Evolutionary conservation across 331 rosid species (phyloP).

Genomic region (Quercus lobata): DNA sequence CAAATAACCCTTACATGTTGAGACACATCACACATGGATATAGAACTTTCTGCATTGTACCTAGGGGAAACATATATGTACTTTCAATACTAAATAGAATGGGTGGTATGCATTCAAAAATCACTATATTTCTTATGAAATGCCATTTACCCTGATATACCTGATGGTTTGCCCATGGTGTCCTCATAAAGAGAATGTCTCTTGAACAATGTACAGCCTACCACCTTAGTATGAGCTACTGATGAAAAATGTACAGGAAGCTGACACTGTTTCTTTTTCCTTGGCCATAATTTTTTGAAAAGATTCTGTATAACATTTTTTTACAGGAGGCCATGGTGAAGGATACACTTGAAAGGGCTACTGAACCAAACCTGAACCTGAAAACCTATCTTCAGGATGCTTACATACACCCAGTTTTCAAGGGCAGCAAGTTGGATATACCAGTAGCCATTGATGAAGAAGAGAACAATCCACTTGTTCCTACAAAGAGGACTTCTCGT

Average conservation of each 20-base stretch:
- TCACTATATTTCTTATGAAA: neutral
- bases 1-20: too few species aligned
- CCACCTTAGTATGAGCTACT: neutral
- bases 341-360: conserved; percentile 78
- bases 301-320: conserved; percentile 5
- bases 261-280: neutral
- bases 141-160: neutral
- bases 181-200: neutral
- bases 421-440: conserved; percentile 27
- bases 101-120: neutral
- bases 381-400: conserved; percentile 68
- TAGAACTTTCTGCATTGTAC: neutral
- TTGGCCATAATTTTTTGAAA: neutral
- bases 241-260: neutral
- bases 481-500: conserved; percentile 48
- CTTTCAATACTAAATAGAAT: neutral
- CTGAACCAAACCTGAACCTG: conserved; percentile 73
- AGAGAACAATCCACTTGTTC: conserved; percentile 73
- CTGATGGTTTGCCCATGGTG: neutral
- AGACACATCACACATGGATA: neutral
- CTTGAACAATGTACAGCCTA: neutral
- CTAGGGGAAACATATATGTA: too few species aligned
- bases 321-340: conserved; percentile 94
- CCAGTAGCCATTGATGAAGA: conserved; percentile 52
- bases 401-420: conserved; percentile 71